A percentile compares a stretch with the other conserved stretches of the same genome.
phyloP scores from a whole-genome alignment of 1,139 yeast genomes.

The Magnusiomyces sp. region DNA sequence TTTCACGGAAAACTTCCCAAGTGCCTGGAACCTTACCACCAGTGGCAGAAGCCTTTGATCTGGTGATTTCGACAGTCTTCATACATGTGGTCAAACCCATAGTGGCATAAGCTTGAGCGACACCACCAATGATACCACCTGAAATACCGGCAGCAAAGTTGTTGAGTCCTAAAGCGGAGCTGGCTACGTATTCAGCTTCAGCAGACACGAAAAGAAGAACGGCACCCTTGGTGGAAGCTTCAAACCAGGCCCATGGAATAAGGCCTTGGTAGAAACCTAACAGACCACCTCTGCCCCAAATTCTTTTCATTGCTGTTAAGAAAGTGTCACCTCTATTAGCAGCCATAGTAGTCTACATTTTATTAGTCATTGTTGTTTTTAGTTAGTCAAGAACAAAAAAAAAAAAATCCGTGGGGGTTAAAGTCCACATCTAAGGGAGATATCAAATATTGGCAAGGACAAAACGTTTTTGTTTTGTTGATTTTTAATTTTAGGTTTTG shows the following conservation, averaged over 20 bases:
- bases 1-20: conserved; percentile 77
- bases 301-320: conserved; percentile 60
- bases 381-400: neutral
- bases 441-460: no score
- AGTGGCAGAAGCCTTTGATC: conserved; percentile 67
- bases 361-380: conserved; percentile 9
- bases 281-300: conserved; percentile 90
- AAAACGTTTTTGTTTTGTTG: no score
- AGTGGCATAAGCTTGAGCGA: conserved; percentile 90
- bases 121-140: conserved; percentile 93
- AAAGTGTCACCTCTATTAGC: conserved; percentile 75
- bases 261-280: conserved; percentile 92
- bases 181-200: conserved; percentile 77
- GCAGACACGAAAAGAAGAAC: conserved; percentile 88
- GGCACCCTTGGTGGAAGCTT: conserved; percentile 97
- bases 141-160: conserved; percentile 81
- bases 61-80: conserved; percentile 95
- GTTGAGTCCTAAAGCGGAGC: conserved; percentile 48
- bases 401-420: neutral
- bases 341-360: conserved; percentile 75
- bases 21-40: conserved; percentile 70
- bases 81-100: conserved; percentile 98
- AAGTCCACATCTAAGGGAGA: no score
- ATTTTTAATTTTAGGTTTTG: no score
- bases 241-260: conserved; percentile 99